A percentile compares a stretch with the other conserved stretches of the same genome.
Evolutionary conservation across 768 basidiomycete species (phyloP).

Genomic region (Naganishia randhawae): DNA sequence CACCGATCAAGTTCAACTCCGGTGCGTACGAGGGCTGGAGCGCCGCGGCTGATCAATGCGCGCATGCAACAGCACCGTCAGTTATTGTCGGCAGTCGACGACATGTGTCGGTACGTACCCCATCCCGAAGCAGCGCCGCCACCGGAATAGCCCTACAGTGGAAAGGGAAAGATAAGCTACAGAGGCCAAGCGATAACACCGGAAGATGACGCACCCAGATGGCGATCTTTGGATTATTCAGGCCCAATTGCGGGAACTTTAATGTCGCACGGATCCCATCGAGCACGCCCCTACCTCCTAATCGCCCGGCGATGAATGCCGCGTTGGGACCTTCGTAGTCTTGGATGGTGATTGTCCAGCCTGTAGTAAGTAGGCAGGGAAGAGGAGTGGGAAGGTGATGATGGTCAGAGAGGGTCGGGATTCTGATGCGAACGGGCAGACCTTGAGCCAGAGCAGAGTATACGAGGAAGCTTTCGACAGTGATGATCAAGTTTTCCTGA

Average conservation of each 20-base stretch:
- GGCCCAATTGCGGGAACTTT: neutral
- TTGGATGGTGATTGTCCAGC: conserved; percentile 13
- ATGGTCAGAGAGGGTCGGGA: neutral
- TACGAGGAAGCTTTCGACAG: conserved; percentile 7
- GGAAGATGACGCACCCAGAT: conserved; percentile 4
- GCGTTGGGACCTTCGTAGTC: conserved; percentile 26
- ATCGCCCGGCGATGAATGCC: conserved; percentile 23
- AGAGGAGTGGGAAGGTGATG: no score
- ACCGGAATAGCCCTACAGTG: conserved; percentile 17
- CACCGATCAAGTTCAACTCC: conserved; percentile 12
- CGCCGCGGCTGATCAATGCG: conserved; percentile 5
- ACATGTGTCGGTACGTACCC: conserved; percentile 4
- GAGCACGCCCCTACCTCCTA: conserved; percentile 13
- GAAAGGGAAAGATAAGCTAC: neutral
- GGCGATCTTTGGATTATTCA: conserved; percentile 18
- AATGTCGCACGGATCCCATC: conserved; percentile 19
- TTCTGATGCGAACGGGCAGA: neutral
- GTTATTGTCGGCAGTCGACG: no score
- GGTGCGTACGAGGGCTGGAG: conserved; percentile 18
- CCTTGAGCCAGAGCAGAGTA: conserved; percentile 10
- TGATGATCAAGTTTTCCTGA: conserved; percentile 4
- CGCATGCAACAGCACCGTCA: neutral
- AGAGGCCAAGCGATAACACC: neutral
- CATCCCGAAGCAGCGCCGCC: conserved; percentile 21
- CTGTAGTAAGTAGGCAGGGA: neutral